Base-by-base conservation (phyloP, 2,329 filamentous ascomycete genomes). In the Penicillium capsulatum region DNA sequence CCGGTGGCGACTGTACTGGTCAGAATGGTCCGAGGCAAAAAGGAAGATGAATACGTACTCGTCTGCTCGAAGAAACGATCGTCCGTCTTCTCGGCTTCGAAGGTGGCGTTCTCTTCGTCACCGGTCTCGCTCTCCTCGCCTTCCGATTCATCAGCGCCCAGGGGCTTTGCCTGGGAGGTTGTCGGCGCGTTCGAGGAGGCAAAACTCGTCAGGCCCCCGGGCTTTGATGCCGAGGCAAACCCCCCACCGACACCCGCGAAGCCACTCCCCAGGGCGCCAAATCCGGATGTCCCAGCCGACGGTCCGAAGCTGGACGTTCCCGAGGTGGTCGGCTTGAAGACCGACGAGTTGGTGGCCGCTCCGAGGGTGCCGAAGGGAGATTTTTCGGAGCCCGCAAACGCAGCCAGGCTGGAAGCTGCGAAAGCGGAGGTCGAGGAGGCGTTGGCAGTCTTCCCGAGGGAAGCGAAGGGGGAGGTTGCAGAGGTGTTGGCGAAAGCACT, bases 81-180 rank as follows among this genome's bases (percentile, higher is more conserved):
- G 42, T 74, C 72, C n/a, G 69, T 67, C 47, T 70, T 70, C 10
- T 70, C 66, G 31, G 63, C 61, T 37, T 64, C 66, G 31, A 77
- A 80, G 11, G 60, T 55, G 17, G 68, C 64, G 13, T 57, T 72
- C 7, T 74, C 73, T 26, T 77, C 75, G 4, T 67, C 67, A 26
- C 75, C 72, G 3, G 73, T 69, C 17, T 72, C 69, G 9, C 33
- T 39, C 6, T 72, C 69, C 4, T 70, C 67, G 19, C 67, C 67
- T 37, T 70, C 61, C 33, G 68, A 64, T 27, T 81, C 81, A 1
- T 86, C 79, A 9, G 86, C 84, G 20, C 88, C 88, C 59, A 95
- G 92, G 0, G 86, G 77, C 63, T 79, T 86, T 3, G 54, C 34
- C 36, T 61, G 58, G 43, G 56, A 38, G 32, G 68, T 68, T 13